A percentile compares a stretch with the other conserved stretches of the same genome.
Conservation (phyloP, 2,329 filamentous ascomycete genomes). For the Fusarium avenaceum region DNA sequence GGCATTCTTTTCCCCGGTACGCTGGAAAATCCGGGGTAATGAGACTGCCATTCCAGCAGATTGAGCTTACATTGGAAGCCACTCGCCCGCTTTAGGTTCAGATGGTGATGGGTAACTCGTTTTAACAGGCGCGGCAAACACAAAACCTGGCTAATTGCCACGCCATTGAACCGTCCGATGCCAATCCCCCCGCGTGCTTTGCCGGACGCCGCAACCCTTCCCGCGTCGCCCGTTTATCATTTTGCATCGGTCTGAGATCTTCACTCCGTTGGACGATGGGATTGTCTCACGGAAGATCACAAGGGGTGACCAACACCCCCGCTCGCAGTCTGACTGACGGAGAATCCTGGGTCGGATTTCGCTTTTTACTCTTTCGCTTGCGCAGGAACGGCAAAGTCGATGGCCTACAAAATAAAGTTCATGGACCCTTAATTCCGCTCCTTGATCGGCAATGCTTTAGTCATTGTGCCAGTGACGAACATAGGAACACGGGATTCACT, state of each 20-base stretch:
- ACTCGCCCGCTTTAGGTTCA: slow-evolving; percentile 32
- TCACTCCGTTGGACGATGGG: slow-evolving; percentile 23
- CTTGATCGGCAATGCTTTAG: slow-evolving; percentile 26
- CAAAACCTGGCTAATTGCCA: slow-evolving; percentile 35
- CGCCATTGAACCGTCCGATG: slow-evolving; percentile 32
- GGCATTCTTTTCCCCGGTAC: slow-evolving; percentile 39
- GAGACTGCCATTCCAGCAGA: slow-evolving; percentile 39
- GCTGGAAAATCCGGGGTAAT: slow-evolving; percentile 46
- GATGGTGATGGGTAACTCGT: slow-evolving; percentile 43
- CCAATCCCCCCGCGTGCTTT: slow-evolving; percentile 38
- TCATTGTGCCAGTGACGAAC: not conserved
- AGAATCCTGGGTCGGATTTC: slow-evolving; percentile 24
- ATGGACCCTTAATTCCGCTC: slow-evolving; percentile 26
- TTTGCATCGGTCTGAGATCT: slow-evolving; percentile 37
- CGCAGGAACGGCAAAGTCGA: slow-evolving; percentile 38
- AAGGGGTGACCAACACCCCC: slow-evolving; percentile 32
- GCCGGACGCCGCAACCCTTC: slow-evolving; percentile 38
- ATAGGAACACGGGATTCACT: slow-evolving; percentile 1
- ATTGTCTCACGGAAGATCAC: slow-evolving; percentile 32
- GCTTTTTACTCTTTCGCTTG: slow-evolving; percentile 32
- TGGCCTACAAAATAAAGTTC: slow-evolving; percentile 28
- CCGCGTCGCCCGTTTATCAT: slow-evolving; percentile 30
- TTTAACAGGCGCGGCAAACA: slow-evolving; percentile 47
- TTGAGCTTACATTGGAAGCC: slow-evolving; percentile 22
- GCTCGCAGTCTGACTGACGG: slow-evolving; percentile 18